phyloP scores from a whole-genome alignment of 345 rosid species.

The Gossypium turneri region DNA sequence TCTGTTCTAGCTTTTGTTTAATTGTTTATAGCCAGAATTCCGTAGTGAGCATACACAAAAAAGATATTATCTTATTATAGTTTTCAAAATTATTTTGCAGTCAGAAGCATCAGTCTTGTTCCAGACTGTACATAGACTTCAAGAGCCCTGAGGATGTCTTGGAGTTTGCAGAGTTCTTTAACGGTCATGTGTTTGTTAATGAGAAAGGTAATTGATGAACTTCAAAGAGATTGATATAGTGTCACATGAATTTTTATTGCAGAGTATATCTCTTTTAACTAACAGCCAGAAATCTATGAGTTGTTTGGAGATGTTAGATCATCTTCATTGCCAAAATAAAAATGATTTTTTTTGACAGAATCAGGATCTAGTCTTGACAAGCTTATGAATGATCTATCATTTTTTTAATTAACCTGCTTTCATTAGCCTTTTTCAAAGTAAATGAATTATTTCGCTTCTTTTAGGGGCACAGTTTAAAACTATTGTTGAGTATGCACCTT shows the following conservation, averaged over 20 bases:
- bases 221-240: not conserved
- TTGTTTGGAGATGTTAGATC: not conserved
- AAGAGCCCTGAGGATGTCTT: conserved; percentile 56
- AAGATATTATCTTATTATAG: not conserved
- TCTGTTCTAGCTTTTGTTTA: conserved; percentile 4
- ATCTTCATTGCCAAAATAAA: not conserved
- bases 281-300: not conserved
- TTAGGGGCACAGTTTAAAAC: conserved; percentile 46
- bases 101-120: conserved; percentile 50
- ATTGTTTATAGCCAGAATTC: not conserved
- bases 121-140: conserved; percentile 67
- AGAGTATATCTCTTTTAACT: not conserved
- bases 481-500: conserved; percentile 71
- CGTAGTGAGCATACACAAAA: not conserved
- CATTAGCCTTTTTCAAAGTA: not conserved
- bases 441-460: not conserved
- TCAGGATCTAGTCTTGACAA: not conserved
- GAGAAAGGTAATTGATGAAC: conserved; percentile 59
- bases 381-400: not conserved
- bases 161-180: conserved; percentile 71
- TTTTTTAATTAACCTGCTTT: not conserved
- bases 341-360: not conserved
- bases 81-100: conserved; percentile 38
- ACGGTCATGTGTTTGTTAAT: conserved; percentile 68
- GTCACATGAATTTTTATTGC: not conserved